Evolutionary conservation across 2,329 filamentous ascomycete species (phyloP), one percentile per base, ranked within the genome.

Genomic region (Aspergillus glaucus): DNA sequence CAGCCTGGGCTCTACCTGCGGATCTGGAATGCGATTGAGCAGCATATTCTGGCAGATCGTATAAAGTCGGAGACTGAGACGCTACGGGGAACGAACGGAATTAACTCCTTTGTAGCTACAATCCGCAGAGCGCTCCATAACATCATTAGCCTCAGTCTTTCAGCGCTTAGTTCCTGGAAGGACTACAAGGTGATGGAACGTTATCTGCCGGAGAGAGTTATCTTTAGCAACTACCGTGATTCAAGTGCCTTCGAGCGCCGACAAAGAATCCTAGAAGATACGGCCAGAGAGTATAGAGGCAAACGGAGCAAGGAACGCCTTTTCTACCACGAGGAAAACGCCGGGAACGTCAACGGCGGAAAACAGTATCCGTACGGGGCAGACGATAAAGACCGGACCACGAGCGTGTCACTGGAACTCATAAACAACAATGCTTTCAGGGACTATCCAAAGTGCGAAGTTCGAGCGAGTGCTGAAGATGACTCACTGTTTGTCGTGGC

Each of bases 21-120:
- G 8, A 55, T 63, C 8, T 66, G 61, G 56, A 55, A 68, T 40
- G 63, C 65, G 2, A 54, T 70, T 10, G 61, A 67, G 48, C 55
- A 64, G 34, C 67, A 69, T 48, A 48, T 69, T 7, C 43, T 65
- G 28, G 52, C 50, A 41, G 47, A 54, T 32, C 37, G 52, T 12
- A 19, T 52, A 10, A 49, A 55, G 6, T 37, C 37, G 2, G 52
- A 60, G 22, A 42, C 62, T 9, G n/a, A 45, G 4, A 48, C 34
- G 22, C 37, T 66, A 50, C 56, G 65, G 17, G 43, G 50, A 3
- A 17, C 43, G 6, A 61, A 60, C 34, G 64, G 65, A 1, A 32
- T 64, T n/a, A 62, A 60, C 24, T 51, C 50, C 6, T 68, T 69
- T 41, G 55, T 64, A 14, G 58, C 61, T 9, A 57, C 58, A 6